Percentiles rank a stretch among this genome's conserved stretches.
These are phyloP conservation scores for Cryphonectria japonica DNA, from an alignment of 2,329 filamentous ascomycete genomes.

Conservation along the genomic window DNA sequence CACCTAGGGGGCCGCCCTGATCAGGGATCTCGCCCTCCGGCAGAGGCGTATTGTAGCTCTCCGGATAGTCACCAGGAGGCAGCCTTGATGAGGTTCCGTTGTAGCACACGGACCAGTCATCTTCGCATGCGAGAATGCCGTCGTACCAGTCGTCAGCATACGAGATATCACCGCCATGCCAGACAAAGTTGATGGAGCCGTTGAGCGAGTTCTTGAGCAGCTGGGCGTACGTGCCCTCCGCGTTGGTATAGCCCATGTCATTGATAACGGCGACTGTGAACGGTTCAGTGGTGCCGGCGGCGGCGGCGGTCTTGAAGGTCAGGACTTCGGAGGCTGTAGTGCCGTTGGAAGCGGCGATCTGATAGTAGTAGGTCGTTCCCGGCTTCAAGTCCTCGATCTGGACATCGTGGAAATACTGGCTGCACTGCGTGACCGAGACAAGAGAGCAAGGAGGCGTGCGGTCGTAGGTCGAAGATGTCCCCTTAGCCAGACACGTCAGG, in stretches of 20 bases:
- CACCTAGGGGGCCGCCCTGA: slow-evolving; percentile 51
- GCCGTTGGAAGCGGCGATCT: slow-evolving; percentile 52
- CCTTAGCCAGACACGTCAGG: slow-evolving; percentile 42
- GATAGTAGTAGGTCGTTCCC: slow-evolving; percentile 55
- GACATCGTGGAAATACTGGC: slow-evolving; percentile 56
- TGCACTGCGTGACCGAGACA: slow-evolving; percentile 52
- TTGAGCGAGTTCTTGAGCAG: slow-evolving; percentile 46
- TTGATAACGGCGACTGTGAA: slow-evolving; percentile 54
- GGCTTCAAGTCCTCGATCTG: slow-evolving; percentile 45
- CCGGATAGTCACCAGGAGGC: slow-evolving; percentile 43
- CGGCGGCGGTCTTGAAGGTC: slow-evolving; percentile 50
- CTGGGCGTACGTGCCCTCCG: slow-evolving; percentile 50
- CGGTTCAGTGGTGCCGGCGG: slow-evolving; percentile 44
- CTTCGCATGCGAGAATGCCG: slow-evolving; percentile 53
- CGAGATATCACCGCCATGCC: slow-evolving; percentile 56
- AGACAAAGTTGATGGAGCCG: slow-evolving; percentile 50
- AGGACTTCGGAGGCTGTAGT: slow-evolving; percentile 51
- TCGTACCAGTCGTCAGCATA: slow-evolving; percentile 57
- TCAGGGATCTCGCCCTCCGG: slow-evolving; percentile 49
- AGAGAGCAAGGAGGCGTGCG: slow-evolving; percentile 54
- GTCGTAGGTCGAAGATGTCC: slow-evolving; percentile 49
- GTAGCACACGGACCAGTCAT: slow-evolving; percentile 55
- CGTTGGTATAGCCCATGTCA: slow-evolving; percentile 60
- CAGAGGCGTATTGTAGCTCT: slow-evolving; percentile 48
- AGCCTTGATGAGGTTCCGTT: slow-evolving; percentile 49